phyloP scores from a whole-genome alignment of 495 filamentous ascomycete genomes.

The Tuber calosporum region DNA sequence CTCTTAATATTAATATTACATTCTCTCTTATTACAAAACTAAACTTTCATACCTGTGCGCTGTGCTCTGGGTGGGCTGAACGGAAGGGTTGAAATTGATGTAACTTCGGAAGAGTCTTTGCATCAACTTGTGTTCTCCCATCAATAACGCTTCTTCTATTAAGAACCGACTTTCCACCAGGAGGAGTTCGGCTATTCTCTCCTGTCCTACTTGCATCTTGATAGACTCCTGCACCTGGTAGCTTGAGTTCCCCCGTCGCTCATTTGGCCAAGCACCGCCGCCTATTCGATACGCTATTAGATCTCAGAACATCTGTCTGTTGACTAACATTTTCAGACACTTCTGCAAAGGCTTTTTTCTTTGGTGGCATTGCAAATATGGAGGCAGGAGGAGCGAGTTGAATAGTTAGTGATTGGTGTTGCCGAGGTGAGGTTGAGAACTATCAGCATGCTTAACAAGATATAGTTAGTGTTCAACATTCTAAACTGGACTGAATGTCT shows the following conservation, averaged over 20 bases:
- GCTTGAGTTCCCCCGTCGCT: neutral
- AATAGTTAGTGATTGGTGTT: too few relatives aligned
- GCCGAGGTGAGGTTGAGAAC: too few relatives aligned
- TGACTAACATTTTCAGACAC: neutral
- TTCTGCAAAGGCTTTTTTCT: neutral
- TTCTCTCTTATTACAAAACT: neutral
- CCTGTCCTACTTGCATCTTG: neutral
- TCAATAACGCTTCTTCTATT: neutral
- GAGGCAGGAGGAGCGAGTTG: too few relatives aligned
- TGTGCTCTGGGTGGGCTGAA: neutral
- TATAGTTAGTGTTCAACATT: neutral
- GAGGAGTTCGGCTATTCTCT: neutral
- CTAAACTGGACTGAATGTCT: neutral
- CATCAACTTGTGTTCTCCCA: too few relatives aligned
- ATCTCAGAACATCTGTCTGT: neutral
- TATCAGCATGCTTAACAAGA: neutral
- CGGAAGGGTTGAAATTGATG: neutral
- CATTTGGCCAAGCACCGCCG: neutral
- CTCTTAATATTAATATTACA: neutral
- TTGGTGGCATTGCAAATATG: too few relatives aligned
- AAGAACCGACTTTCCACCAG: neutral
- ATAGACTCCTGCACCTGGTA: neutral
- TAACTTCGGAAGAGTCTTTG: neutral
- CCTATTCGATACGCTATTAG: neutral
- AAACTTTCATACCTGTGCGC: neutral